Conservation (phyloP, 169 alveolate genomes). For the Plasmodium coatneyi region DNA sequence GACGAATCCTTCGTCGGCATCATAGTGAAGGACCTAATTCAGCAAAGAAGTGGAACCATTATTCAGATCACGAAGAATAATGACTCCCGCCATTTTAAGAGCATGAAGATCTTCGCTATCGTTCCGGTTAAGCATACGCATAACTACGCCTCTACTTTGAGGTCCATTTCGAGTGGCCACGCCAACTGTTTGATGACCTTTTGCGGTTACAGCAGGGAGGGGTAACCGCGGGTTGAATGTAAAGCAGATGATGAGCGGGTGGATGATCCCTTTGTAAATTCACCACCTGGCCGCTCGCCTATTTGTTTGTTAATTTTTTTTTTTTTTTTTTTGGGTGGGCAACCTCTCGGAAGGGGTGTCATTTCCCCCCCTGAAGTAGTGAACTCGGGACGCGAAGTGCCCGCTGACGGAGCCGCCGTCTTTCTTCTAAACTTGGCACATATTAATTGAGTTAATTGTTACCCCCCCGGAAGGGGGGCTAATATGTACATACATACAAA, state of each 20-base stretch:
- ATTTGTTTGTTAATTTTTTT: neutral
- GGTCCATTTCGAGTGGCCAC: constrained; percentile 76
- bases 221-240: neutral
- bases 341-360: neutral
- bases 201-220: constrained; percentile 38
- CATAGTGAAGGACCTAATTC: constrained; percentile 65
- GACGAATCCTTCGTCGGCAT: constrained; percentile 64
- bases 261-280: neutral
- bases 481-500: neutral
- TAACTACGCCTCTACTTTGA: constrained; percentile 50
- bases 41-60: constrained; percentile 63
- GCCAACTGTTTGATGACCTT: constrained; percentile 60
- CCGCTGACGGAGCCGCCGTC: neutral
- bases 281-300: neutral
- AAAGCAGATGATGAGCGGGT: neutral
- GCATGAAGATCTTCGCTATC: constrained; percentile 67
- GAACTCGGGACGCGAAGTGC: neutral
- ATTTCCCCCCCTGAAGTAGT: neutral
- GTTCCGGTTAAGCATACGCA: constrained; percentile 48
- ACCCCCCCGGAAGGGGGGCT: neutral
- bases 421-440: neutral
- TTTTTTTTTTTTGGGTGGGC: neutral
- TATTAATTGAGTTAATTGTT: neutral
- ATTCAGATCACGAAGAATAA: constrained; percentile 67
- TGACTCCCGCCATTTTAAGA: constrained; percentile 21